Evolutionary conservation across 495 filamentous ascomycete genomes (phyloP).

Genomic region (Aspergillus avenaceus): DNA sequence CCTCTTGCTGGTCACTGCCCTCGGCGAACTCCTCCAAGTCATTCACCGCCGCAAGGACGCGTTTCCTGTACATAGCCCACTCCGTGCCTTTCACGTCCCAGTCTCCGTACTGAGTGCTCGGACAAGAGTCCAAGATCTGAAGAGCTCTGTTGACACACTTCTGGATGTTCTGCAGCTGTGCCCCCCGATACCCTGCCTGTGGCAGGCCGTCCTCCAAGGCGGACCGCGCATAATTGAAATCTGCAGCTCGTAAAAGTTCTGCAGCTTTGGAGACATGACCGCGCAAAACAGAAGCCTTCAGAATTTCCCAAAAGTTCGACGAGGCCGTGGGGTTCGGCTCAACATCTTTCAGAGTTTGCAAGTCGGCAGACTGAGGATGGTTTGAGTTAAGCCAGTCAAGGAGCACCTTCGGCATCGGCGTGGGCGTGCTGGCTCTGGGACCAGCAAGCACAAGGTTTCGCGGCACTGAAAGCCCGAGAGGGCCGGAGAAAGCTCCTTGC

Average conservation of each 20-base stretch:
- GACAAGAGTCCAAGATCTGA: conserved; percentile 64
- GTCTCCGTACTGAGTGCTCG: conserved; percentile 53
- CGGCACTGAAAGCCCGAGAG: conserved; percentile 19
- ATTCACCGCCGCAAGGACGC: conserved; percentile 58
- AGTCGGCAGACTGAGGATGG: conserved; percentile 57
- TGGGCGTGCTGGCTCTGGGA: conserved; percentile 34
- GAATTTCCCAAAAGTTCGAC: conserved; percentile 71
- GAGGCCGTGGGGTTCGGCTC: conserved; percentile 70
- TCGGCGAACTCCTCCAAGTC: conserved; percentile 73
- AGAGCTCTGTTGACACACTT: conserved; percentile 61
- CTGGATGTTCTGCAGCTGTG: conserved; percentile 68
- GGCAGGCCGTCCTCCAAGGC: conserved; percentile 53
- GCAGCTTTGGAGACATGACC: conserved; percentile 63
- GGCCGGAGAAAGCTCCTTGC: conserved; percentile 20
- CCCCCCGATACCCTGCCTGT: conserved; percentile 62
- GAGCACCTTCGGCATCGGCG: conserved; percentile 65
- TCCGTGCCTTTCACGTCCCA: conserved; percentile 75
- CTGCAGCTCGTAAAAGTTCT: conserved; percentile 60
- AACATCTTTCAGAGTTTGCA: conserved; percentile 54
- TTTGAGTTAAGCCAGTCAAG: conserved; percentile 73
- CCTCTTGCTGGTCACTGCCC: conserved; percentile 50
- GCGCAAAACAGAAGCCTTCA: conserved; percentile 63
- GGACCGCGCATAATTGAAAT: conserved; percentile 67
- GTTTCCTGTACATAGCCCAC: conserved; percentile 74
- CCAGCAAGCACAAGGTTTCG: conserved; percentile 28